Conservation (phyloP, 2,329 filamentous ascomycete species). For the Colletotrichum shisoi region DNA sequence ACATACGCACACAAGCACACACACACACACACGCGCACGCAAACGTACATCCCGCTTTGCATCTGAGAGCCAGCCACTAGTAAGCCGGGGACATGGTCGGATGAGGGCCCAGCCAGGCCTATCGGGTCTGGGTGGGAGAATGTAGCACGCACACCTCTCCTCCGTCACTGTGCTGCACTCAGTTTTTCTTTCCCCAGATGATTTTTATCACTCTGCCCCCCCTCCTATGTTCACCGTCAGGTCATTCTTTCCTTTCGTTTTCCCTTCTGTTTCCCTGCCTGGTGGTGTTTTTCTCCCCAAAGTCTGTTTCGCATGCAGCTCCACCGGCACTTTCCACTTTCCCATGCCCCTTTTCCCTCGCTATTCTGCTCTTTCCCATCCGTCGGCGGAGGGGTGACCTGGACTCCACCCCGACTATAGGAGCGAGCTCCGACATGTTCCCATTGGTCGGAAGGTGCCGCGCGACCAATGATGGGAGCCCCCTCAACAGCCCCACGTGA, state of each 20-base stretch:
- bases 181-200: too few relatives aligned
- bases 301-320: not conserved
- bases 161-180: too few relatives aligned
- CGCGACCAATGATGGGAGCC: conserved; percentile 17
- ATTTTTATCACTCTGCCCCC: not conserved
- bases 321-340: conserved; percentile 12
- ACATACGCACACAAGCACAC: too few relatives aligned
- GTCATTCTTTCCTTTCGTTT: not conserved
- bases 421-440: conserved; percentile 33
- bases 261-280: not conserved
- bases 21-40: too few relatives aligned
- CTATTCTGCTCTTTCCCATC: conserved; percentile 15
- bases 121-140: too few relatives aligned
- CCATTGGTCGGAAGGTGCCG: conserved; percentile 21
- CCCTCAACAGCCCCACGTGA: conserved; percentile 8
- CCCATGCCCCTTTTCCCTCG: conserved; percentile 5
- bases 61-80: too few relatives aligned
- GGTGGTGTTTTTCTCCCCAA: not conserved
- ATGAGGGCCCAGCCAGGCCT: too few relatives aligned
- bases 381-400: not conserved
- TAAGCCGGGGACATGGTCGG: too few relatives aligned
- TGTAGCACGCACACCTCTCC: too few relatives aligned
- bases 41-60: too few relatives aligned
- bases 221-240: too few relatives aligned
- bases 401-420: conserved; percentile 1